These are phyloP conservation scores for Blastocystis sp. DNA, from an alignment of 352 stramenopile species.

Conservation along the genomic window DNA sequence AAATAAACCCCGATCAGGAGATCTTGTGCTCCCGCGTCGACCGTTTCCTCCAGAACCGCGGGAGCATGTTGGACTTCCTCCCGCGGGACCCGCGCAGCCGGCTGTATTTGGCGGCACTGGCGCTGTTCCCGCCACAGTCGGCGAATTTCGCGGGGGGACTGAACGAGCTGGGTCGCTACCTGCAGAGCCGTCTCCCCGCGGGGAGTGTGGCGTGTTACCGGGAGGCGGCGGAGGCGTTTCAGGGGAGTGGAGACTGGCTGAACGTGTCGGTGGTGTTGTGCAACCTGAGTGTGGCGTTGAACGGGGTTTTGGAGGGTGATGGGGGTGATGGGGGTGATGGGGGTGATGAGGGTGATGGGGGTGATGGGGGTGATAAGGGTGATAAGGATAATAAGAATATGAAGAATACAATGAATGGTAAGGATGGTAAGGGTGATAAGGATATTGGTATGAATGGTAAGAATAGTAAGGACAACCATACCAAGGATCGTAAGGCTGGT, in stretches of 20 bases:
- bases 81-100: neutral
- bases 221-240: neutral
- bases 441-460: too few relatives aligned
- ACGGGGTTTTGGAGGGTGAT: too few relatives aligned
- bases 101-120: neutral
- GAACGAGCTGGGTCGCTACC: conserved; percentile 16
- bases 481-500: too few relatives aligned
- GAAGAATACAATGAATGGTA: too few relatives aligned
- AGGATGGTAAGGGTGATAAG: too few relatives aligned
- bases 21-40: neutral
- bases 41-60: neutral
- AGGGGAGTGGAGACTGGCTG: neutral
- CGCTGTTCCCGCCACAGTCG: neutral
- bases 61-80: neutral
- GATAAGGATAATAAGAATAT: too few relatives aligned
- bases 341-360: too few relatives aligned
- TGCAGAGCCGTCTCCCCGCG: neutral
- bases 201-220: neutral
- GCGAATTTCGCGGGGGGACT: neutral
- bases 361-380: too few relatives aligned
- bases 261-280: neutral
- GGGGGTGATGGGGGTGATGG: too few relatives aligned
- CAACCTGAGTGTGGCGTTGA: neutral
- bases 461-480: too few relatives aligned
- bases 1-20: neutral